A percentile compares a stretch with the other conserved stretches of the same genome.
Evolutionary conservation across 2,329 filamentous ascomycete genomes (phyloP).

Genomic region (Fusarium denticulatum): DNA sequence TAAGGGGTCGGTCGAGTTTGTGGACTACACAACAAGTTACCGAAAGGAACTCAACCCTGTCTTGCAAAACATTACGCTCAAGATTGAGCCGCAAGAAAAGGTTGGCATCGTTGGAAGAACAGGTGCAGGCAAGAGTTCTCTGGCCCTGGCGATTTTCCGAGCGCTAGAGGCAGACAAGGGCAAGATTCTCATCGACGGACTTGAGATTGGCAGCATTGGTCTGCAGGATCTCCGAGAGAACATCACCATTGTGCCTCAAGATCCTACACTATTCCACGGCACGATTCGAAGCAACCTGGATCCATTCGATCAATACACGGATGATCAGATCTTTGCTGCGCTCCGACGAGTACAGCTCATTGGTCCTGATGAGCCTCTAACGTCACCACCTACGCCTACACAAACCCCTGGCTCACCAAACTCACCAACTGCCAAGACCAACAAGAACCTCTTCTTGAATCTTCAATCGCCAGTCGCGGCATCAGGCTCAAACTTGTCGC

Average conservation of each 20-base stretch:
- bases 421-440: conserved; percentile 64
- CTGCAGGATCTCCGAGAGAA: conserved; percentile 92
- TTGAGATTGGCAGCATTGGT: conserved; percentile 91
- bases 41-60: conserved; percentile 88
- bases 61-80: conserved; percentile 84
- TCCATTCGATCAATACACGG: conserved; percentile 87
- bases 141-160: conserved; percentile 92
- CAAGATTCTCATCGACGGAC: conserved; percentile 86
- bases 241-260: conserved; percentile 97
- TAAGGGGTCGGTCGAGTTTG: conserved; percentile 86
- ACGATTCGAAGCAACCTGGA: conserved; percentile 93
- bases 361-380: conserved; percentile 62
- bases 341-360: conserved; percentile 91
- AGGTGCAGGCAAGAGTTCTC: conserved; percentile 94
- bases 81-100: conserved; percentile 86
- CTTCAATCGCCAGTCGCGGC: conserved; percentile 85
- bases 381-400: conserved; percentile 42
- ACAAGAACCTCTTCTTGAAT: conserved; percentile 95
- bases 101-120: conserved; percentile 96
- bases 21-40: conserved; percentile 89
- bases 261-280: conserved; percentile 92
- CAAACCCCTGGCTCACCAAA: conserved; percentile 38
- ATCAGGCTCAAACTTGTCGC: conserved; percentile 92
- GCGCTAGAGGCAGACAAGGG: conserved; percentile 91
- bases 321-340: conserved; percentile 88